Evolutionary conservation across 345 rosid species (phyloP), one percentile per base, ranked within the genome.

Genomic region (Salix caprea): DNA sequence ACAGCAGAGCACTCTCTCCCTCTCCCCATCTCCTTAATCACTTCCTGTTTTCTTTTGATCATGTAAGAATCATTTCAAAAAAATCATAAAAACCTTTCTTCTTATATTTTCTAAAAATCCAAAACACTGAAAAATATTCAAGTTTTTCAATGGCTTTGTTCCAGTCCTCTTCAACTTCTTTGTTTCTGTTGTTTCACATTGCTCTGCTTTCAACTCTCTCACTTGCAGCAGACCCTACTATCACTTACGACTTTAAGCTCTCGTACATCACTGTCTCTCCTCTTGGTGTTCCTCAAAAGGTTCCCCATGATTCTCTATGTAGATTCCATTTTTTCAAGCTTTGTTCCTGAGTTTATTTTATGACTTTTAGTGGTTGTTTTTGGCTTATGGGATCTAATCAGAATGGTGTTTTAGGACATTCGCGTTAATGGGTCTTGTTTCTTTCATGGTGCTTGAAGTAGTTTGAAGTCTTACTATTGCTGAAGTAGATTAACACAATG

Each of bases 261-360:
- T 82, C 97, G 50, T 95, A 93, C 83, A 84, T 83, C 66, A 91
- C 91, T 5, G 91, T 82, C 37, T 91, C 97, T 67, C 99, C 98
- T 77, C 88, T 95, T 9, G 97, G 96, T 71, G 89, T 88, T 82
- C 90, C 94, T 86, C 98, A 95, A 73, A 91, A 86, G 97, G 99
- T 93, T 69, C 42, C 21, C 8, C 11, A 42, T 67, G 30, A 19
- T 28, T 54, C 30, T 52, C 6, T 36, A 24, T 32, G 40, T 28
- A 21, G 5, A 4, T 5, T 32, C 4, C 15, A 12, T 40, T 52
- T 39, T 7, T 58, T n/a, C 1, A n/a, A 4, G 62, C 34, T 42
- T 21, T 54, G 16, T 34, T 12, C 8, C 26, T 23, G 30, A 19
- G 48, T 26, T 28, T 44, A 21, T 23, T n/a, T 28, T 1, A 15